Evolutionary conservation across 129 eudicot species (phyloP).

Genomic region (Mikania micrantha): DNA sequence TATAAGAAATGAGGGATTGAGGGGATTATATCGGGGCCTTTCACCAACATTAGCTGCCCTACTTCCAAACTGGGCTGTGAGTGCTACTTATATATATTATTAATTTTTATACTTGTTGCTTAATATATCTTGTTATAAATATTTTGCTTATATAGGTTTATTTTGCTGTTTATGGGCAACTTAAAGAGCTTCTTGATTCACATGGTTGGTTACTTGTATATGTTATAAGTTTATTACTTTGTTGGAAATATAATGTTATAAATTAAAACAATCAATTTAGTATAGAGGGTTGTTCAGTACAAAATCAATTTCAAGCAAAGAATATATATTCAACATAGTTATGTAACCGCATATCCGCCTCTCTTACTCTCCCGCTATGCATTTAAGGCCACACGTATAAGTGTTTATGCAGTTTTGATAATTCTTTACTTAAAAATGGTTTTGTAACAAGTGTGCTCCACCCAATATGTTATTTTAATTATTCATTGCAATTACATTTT

Average conservation of each 20-base stretch:
- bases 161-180: conserved; percentile 86
- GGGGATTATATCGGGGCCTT: conserved; percentile 92
- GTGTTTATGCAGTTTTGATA: neutral
- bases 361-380: neutral
- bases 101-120: neutral
- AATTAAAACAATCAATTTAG: neutral
- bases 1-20: conserved; percentile 62
- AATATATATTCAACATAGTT: neutral
- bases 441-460: neutral
- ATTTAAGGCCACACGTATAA: neutral
- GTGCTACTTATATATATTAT: conserved; percentile 22
- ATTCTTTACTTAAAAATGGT: neutral
- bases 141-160: conserved; percentile 49
- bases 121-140: neutral
- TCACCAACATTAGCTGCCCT: conserved; percentile 85
- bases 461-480: neutral
- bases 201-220: conserved; percentile 51
- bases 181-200: conserved; percentile 63
- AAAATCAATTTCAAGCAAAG: neutral
- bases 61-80: conserved; percentile 99
- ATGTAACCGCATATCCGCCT: neutral
- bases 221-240: neutral
- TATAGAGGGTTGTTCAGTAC: neutral
- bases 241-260: neutral
- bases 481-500: neutral